phyloP scores from a whole-genome alignment of 768 basidiomycete species.

The Boletus tomentosulus region DNA sequence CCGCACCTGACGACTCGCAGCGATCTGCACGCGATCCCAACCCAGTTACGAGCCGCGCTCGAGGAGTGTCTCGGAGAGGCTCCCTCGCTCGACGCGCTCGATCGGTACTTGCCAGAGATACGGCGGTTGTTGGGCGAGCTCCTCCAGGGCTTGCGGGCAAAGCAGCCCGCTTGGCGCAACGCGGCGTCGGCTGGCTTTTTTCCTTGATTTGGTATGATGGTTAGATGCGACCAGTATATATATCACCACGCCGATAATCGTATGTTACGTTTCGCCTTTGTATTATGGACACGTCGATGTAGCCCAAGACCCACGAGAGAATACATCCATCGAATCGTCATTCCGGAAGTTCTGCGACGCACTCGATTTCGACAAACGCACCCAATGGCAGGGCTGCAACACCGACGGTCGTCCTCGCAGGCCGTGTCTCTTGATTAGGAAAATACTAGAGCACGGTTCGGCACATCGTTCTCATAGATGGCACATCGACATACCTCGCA shows the following conservation, averaged over 20 bases:
- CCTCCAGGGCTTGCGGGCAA: slow-evolving; percentile 29
- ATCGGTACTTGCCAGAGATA: background rate
- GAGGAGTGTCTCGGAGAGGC: slow-evolving; percentile 44
- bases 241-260: background rate
- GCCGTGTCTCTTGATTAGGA: slow-evolving; percentile 35
- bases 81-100: slow-evolving; percentile 11
- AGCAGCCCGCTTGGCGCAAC: slow-evolving; percentile 7
- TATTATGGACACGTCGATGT: background rate
- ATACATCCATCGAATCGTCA: background rate
- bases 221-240: background rate
- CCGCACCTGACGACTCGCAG: slow-evolving; percentile 17
- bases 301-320: background rate
- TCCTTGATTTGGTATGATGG: background rate
- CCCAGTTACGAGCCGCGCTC: slow-evolving; percentile 35
- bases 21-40: slow-evolving; percentile 38
- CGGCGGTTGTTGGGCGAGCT: slow-evolving; percentile 30
- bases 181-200: background rate
- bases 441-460: slow-evolving; percentile 41
- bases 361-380: slow-evolving; percentile 59
- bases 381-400: slow-evolving; percentile 50
- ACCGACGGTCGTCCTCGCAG: slow-evolving; percentile 57
- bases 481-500: slow-evolving; percentile 20
- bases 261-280: background rate
- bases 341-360: slow-evolving; percentile 40
- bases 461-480: background rate